A percentile compares a stretch with the other conserved stretches of the same genome.
phyloP scores from a whole-genome alignment of 768 basidiomycete genomes.

The Amanita fuliginea region DNA sequence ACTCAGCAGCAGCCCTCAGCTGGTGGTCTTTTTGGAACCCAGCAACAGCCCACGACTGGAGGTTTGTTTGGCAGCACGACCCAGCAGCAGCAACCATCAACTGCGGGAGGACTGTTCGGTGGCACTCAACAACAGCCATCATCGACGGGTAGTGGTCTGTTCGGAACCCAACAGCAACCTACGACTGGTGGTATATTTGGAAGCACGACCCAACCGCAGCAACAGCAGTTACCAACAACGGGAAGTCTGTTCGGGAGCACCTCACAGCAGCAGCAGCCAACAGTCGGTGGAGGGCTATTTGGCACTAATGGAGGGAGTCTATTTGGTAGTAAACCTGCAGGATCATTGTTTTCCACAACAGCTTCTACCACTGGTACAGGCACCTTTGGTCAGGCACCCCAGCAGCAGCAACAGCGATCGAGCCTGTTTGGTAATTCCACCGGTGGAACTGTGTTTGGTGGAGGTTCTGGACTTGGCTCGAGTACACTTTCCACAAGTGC shows the following conservation, averaged over 20 bases:
- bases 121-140: slow-evolving; percentile 4
- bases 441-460: slow-evolving; percentile 16
- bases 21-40: slow-evolving; percentile 14
- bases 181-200: slow-evolving; percentile 14
- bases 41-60: slow-evolving; percentile 12
- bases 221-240: slow-evolving; percentile 2
- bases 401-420: slow-evolving; percentile 17
- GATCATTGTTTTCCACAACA: slow-evolving; percentile 16
- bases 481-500: slow-evolving; percentile 17
- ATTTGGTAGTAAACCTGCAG: slow-evolving; percentile 8
- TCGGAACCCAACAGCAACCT: slow-evolving; percentile 10
- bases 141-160: slow-evolving; percentile 7
- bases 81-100: slow-evolving; percentile 11
- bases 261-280: slow-evolving; percentile 2
- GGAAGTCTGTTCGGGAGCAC: neutral
- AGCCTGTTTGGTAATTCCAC: slow-evolving; percentile 20
- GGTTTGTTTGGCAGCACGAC: slow-evolving; percentile 15
- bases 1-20: slow-evolving; percentile 7
- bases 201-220: slow-evolving; percentile 9
- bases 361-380: slow-evolving; percentile 12
- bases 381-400: slow-evolving; percentile 17
- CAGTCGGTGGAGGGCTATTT: slow-evolving; percentile 9
- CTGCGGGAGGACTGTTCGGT: slow-evolving; percentile 17
- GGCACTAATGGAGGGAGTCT: slow-evolving; percentile 9
- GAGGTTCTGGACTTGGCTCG: slow-evolving; percentile 13